Evolutionary conservation across 768 basidiomycete genomes (phyloP).

Genomic region (Phylloporus sp.): DNA sequence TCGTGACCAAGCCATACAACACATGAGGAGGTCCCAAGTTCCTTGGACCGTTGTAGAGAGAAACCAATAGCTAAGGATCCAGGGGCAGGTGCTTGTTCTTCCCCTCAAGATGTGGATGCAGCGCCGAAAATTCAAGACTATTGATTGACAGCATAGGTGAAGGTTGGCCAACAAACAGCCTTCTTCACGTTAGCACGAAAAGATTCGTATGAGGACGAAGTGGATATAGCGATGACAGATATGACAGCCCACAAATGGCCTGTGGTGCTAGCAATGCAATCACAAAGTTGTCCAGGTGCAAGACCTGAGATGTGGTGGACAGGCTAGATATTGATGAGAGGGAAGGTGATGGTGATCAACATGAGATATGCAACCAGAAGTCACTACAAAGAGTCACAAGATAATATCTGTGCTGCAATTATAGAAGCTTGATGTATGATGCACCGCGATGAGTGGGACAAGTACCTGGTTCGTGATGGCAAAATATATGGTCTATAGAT

Average conservation of each 20-base stretch:
- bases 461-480: constrained; percentile 63
- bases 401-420: constrained; percentile 75
- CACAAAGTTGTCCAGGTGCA: constrained; percentile 76
- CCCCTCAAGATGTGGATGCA: constrained; percentile 77
- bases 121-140: constrained; percentile 70
- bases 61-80: constrained; percentile 78
- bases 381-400: constrained; percentile 75
- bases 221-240: constrained; percentile 85
- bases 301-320: constrained; percentile 71
- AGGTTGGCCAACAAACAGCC: constrained; percentile 82
- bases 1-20: constrained; percentile 91
- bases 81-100: constrained; percentile 83
- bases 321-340: constrained; percentile 90
- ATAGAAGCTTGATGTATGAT: constrained; percentile 61
- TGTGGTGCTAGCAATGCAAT: constrained; percentile 78
- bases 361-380: constrained; percentile 81
- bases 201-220: constrained; percentile 70
- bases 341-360: constrained; percentile 89
- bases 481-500: constrained; percentile 86
- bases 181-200: constrained; percentile 76
- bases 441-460: constrained; percentile 60
- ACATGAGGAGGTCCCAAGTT: constrained; percentile 87
- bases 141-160: constrained; percentile 92
- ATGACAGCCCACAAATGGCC: constrained; percentile 98
- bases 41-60: constrained; percentile 89